These are phyloP conservation scores for Binderoboletus segoi DNA, from an alignment of 1,284 basidiomycete genomes.

Conservation along the genomic window DNA sequence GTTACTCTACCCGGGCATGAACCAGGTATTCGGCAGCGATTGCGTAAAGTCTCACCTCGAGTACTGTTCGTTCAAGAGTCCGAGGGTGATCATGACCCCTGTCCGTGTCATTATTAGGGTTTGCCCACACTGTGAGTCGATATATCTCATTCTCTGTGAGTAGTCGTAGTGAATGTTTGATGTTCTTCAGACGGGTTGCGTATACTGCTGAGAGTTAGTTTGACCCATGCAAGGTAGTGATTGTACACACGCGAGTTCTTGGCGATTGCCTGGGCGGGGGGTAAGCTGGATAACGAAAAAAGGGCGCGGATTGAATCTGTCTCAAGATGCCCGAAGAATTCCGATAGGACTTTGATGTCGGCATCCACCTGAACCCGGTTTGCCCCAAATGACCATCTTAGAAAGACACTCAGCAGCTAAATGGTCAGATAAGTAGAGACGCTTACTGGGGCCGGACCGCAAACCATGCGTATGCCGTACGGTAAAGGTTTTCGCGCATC, in stretches of 20 bases:
- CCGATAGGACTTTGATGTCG: conserved; percentile 85
- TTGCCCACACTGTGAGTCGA: conserved; percentile 88
- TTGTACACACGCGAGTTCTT: conserved; percentile 48
- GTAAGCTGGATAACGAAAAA: conserved; percentile 71
- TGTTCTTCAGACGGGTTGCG: conserved; percentile 55
- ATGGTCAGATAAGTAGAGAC: not conserved
- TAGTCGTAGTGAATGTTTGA: conserved; percentile 76
- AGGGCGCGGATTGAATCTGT: conserved; percentile 71
- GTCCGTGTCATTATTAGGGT: conserved; percentile 78
- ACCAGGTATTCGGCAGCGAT: conserved; percentile 1
- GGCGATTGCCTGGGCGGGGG: conserved; percentile 50
- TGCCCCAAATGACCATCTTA: conserved; percentile 92
- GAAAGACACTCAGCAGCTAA: conserved; percentile 3
- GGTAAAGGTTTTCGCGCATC: conserved; percentile 79
- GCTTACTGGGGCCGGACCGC: conserved; percentile 83
- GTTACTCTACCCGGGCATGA: conserved; percentile 48
- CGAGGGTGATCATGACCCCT: conserved; percentile 64
- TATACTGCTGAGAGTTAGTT: conserved; percentile 50
- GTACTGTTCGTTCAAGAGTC: conserved; percentile 58
- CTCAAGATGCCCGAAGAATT: conserved; percentile 80
- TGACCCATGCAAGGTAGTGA: not conserved
- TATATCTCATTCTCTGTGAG: conserved; percentile 91
- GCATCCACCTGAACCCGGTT: conserved; percentile 88
- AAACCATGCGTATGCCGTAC: conserved; percentile 91
- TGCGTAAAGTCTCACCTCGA: conserved; percentile 54